phyloP scores from a whole-genome alignment of 164 flowering plant genomes.

The Vitis rupestris region DNA sequence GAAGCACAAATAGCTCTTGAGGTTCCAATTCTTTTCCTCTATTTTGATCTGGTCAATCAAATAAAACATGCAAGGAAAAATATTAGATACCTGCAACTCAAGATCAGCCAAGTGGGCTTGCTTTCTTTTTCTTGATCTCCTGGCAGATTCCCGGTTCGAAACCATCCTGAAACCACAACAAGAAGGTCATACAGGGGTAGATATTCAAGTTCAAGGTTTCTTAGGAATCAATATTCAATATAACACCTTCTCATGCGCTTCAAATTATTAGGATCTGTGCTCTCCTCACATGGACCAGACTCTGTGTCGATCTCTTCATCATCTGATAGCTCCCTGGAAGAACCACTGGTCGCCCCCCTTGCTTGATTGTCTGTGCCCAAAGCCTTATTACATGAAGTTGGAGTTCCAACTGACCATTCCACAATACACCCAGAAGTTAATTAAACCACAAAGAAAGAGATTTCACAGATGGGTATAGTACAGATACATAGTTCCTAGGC shows the following conservation, averaged over 20 bases:
- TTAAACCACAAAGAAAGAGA: background rate
- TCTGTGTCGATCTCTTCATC: constrained; percentile 63
- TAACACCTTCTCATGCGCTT: constrained; percentile 63
- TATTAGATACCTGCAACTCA: constrained; percentile 53
- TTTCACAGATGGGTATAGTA: too few species aligned
- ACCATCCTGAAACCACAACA: constrained; percentile 49
- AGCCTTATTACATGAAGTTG: constrained; percentile 42
- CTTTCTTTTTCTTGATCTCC: constrained; percentile 78
- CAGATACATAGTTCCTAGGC: too few species aligned
- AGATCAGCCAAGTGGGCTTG: constrained; percentile 76
- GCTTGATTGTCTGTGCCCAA: constrained; percentile 33
- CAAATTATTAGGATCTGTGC: constrained; percentile 34
- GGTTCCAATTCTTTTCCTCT: too few species aligned
- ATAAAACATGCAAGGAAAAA: background rate
- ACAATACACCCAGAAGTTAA: constrained; percentile 19
- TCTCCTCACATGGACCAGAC: constrained; percentile 64
- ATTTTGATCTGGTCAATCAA: background rate
- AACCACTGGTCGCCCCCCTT: constrained; percentile 45
- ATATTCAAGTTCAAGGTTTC: too few species aligned
- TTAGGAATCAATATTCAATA: background rate
- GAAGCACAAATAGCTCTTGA: too few species aligned
- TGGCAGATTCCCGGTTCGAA: constrained; percentile 84
- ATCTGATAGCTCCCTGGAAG: constrained; percentile 61
- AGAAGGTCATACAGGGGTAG: background rate
- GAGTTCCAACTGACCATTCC: constrained; percentile 51